Evolutionary conservation across 768 basidiomycete genomes (phyloP).

Genomic region (Amanita polypyramis): DNA sequence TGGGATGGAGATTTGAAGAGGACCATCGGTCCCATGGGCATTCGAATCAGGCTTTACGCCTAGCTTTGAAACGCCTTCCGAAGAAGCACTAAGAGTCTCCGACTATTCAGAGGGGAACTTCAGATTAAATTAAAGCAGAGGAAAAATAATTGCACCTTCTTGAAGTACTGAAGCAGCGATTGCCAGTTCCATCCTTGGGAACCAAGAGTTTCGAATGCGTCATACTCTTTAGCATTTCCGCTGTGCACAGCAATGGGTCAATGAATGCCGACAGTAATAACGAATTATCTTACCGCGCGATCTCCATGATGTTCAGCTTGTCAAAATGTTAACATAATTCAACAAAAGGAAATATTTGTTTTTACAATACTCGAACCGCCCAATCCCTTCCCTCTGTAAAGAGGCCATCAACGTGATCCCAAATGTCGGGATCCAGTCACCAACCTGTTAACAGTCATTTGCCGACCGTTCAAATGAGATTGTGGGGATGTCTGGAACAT

Average conservation of each 20-base stretch:
- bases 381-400: slow-evolving; percentile 8
- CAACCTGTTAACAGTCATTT: slow-evolving; percentile 1
- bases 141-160: slow-evolving; percentile 8
- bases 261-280: not conserved
- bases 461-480: not conserved
- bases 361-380: slow-evolving; percentile 8
- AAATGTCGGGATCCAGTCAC: not conserved
- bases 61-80: not conserved
- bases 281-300: not conserved
- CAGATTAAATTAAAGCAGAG: not conserved
- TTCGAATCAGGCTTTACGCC: not conserved
- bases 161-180: slow-evolving; percentile 9
- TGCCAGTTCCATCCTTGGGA: slow-evolving; percentile 14
- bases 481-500: slow-evolving; percentile 2
- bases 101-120: not conserved
- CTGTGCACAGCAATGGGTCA: not conserved
- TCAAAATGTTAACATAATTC: not conserved
- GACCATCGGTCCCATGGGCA: slow-evolving; percentile 4
- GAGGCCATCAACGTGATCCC: not conserved
- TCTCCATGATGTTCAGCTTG: slow-evolving; percentile 6
- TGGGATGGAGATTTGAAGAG: not conserved
- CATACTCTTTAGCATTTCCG: slow-evolving; percentile 1
- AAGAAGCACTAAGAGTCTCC: not conserved
- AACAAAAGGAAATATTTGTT: not conserved
- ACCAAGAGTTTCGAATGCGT: slow-evolving; percentile 9